Conservation (phyloP, 345 rosid species). For the Chamaenerion angustifolium region DNA sequence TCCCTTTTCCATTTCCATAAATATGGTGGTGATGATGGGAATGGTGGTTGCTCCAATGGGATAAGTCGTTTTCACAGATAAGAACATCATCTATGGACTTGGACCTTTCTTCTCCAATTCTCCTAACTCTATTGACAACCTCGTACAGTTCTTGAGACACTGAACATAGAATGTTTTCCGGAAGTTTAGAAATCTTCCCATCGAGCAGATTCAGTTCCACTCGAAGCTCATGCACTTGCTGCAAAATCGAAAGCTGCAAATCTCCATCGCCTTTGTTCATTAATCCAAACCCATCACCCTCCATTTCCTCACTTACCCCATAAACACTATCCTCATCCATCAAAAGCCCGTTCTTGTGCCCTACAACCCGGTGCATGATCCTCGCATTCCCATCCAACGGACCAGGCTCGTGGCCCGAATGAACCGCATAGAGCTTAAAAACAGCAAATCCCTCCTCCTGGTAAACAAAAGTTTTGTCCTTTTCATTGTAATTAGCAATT, state of each 20-base stretch:
- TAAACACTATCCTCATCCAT: constrained; percentile 69
- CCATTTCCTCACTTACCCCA: constrained; percentile 78
- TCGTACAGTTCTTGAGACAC: constrained; percentile 73
- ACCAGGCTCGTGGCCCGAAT: constrained; percentile 96
- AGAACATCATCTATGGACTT: constrained; percentile 59
- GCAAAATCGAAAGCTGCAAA: constrained; percentile 47
- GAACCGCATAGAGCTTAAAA: constrained; percentile 88
- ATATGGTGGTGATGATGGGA: constrained; percentile 25
- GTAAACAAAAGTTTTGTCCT: constrained; percentile 87
- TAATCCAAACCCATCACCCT: constrained; percentile 49
- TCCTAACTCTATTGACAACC: constrained; percentile 51
- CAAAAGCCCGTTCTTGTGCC: constrained; percentile 61
- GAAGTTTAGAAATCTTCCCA: constrained; percentile 54
- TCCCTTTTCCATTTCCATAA: constrained; percentile 63
- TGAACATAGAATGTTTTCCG: constrained; percentile 40
- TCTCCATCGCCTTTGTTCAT: constrained; percentile 64
- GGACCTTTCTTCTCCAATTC: constrained; percentile 52
- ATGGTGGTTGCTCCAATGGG: constrained; percentile 73
- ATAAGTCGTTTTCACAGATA: constrained; percentile 65
- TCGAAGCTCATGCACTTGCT: constrained; percentile 74
- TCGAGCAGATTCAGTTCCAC: constrained; percentile 56
- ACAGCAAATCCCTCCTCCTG: constrained; percentile 93
- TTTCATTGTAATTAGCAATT: constrained; percentile 83
- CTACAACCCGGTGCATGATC: constrained; percentile 93
- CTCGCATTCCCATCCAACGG: constrained; percentile 95